Percentiles rank a stretch among this genome's conserved stretches.
These are phyloP conservation scores for Pichia sp. DNA, from an alignment of 1,139 yeast genomes.

Conservation along the genomic window DNA sequence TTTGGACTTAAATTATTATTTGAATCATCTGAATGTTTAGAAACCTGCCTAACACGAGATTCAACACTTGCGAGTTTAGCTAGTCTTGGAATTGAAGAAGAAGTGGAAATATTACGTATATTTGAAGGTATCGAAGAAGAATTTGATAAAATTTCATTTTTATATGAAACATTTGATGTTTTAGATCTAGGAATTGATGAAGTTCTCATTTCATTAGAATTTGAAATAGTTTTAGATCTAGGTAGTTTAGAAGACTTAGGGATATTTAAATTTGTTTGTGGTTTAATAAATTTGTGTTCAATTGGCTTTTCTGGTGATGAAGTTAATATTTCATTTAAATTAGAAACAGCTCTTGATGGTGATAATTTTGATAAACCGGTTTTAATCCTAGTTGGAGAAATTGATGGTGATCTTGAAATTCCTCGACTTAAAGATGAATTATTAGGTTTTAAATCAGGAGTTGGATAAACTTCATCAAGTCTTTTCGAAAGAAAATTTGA, in stretches of 20 bases:
- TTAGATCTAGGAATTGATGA: constrained; percentile 11
- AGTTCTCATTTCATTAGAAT: no score
- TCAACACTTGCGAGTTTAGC: constrained; percentile 14
- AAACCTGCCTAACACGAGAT: constrained; percentile 6
- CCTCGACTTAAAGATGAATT: neutral
- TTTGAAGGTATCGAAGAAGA: constrained; percentile 5
- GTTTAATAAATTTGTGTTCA: neutral
- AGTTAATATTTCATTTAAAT: constrained; percentile 15
- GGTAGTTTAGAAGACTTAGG: constrained; percentile 1
- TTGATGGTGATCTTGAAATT: constrained; percentile 12
- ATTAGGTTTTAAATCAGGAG: constrained; percentile 3
- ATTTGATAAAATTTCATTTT: constrained; percentile 2
- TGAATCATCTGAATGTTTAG: constrained; percentile 1
- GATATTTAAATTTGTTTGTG: neutral
- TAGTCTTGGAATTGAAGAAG: constrained; percentile 20
- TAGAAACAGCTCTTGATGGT: constrained; percentile 24
- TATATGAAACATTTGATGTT: constrained; percentile 6
- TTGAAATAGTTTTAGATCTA: constrained; percentile 2
- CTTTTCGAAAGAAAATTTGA: constrained; percentile 4
- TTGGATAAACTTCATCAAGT: neutral
- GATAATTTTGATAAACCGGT: constrained; percentile 21
- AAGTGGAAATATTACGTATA: constrained; percentile 8
- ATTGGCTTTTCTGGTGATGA: constrained; percentile 8
- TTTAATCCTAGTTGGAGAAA: constrained; percentile 11
- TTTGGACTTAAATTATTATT: neutral